Percentiles rank a stretch among this genome's conserved stretches.
These are phyloP conservation scores for Fusarium sp. DNA, from an alignment of 2,329 filamentous ascomycete species.

Conservation along the genomic window DNA sequence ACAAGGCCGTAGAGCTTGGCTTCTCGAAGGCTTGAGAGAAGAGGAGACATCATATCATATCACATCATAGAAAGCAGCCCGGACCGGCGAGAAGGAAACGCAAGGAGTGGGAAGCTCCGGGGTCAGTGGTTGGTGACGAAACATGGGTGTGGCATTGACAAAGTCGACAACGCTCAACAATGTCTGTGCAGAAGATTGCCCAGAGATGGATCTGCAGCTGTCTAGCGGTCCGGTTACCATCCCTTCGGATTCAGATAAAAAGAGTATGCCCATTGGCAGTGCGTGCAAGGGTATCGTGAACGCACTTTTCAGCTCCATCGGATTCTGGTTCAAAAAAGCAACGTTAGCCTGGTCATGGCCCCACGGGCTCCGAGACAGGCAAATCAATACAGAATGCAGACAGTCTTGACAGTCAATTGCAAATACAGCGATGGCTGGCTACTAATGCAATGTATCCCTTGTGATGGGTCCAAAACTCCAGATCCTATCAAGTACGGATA, in stretches of 20 bases:
- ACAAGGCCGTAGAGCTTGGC: background rate
- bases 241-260: constrained; percentile 33
- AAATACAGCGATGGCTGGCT: background rate
- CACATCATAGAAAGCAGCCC: background rate
- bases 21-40: background rate
- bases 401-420: background rate
- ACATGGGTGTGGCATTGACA: constrained; percentile 1
- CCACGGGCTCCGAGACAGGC: constrained; percentile 14
- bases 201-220: constrained; percentile 37
- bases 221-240: constrained; percentile 38
- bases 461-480: background rate
- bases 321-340: constrained; percentile 29
- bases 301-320: constrained; percentile 33
- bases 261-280: constrained; percentile 14
- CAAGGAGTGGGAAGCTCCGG: background rate
- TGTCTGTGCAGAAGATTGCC: constrained; percentile 16
- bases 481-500: background rate
- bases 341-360: constrained; percentile 15
- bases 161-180: constrained; percentile 8
- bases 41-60: background rate
- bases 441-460: constrained; percentile 1
- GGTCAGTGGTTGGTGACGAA: constrained; percentile 18
- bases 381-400: constrained; percentile 8
- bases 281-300: constrained; percentile 9
- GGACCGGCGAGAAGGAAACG: background rate